These are phyloP conservation scores for Acacia pycnantha DNA, from an alignment of 331 rosid genomes.

Conservation along the genomic window DNA sequence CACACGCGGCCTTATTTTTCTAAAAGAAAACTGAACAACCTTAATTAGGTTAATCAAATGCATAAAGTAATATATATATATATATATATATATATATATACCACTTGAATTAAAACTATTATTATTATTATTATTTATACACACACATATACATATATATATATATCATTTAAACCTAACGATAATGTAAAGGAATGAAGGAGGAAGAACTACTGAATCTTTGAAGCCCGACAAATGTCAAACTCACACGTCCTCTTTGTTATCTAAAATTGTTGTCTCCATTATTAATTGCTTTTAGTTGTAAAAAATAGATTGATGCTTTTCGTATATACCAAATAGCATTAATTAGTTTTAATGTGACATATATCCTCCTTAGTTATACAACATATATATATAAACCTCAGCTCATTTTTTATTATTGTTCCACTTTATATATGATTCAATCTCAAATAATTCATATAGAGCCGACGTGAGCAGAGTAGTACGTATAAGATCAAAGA, in stretches of 20 bases:
- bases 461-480: background rate
- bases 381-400: background rate
- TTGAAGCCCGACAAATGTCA: background rate
- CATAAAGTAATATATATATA: background rate
- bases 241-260: background rate
- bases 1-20: background rate
- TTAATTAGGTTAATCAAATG: background rate
- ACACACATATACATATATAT: background rate
- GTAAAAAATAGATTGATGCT: background rate
- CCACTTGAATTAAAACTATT: background rate
- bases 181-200: background rate
- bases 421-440: background rate
- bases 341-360: background rate
- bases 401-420: background rate
- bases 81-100: too few species aligned
- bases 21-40: background rate
- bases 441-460: background rate
- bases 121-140: background rate
- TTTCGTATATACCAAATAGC: conserved; percentile 7
- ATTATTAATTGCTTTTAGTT: conserved; percentile 4
- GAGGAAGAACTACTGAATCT: background rate
- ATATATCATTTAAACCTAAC: background rate
- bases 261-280: background rate
- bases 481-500: background rate
- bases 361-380: background rate